Percentiles rank a stretch among this genome's conserved stretches.
These are phyloP conservation scores for Pseudogymnoascus verrucosus DNA, from an alignment of 2,329 filamentous ascomycete species.

Conservation along the genomic window DNA sequence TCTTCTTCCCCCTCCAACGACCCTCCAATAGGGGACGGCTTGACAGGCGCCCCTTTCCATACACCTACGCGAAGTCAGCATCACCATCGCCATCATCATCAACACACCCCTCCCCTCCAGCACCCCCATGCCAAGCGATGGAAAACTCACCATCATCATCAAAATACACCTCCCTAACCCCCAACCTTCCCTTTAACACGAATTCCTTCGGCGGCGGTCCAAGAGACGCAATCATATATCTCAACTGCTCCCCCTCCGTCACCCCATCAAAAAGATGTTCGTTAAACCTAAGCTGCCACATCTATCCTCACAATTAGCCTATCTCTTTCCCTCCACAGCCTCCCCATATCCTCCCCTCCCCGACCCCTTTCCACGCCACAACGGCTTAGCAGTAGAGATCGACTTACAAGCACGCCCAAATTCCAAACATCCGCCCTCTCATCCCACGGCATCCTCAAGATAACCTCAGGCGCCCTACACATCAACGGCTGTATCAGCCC, in stretches of 20 bases:
- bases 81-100: not conserved
- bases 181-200: not conserved
- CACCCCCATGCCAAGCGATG: not conserved
- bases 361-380: not conserved
- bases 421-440: constrained; percentile 24
- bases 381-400: not conserved
- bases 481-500: not conserved
- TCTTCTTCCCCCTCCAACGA: constrained; percentile 26
- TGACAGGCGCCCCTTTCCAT: constrained; percentile 9
- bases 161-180: constrained; percentile 8
- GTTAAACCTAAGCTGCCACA: constrained; percentile 9
- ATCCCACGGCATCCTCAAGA: constrained; percentile 17
- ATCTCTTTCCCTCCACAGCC: not conserved
- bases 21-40: constrained; percentile 9
- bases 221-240: constrained; percentile 35
- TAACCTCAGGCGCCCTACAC: constrained; percentile 19
- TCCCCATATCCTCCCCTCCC: not conserved
- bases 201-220: constrained; percentile 31
- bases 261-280: constrained; percentile 2
- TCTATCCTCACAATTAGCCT: not conserved
- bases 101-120: not conserved
- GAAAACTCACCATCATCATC: constrained; percentile 11
- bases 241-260: constrained; percentile 30
- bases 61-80: constrained; percentile 9
- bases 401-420: constrained; percentile 21